Evolutionary conservation across 208 protist genomes (phyloP).

Genomic region (Acanthamoeba royreba): DNA sequence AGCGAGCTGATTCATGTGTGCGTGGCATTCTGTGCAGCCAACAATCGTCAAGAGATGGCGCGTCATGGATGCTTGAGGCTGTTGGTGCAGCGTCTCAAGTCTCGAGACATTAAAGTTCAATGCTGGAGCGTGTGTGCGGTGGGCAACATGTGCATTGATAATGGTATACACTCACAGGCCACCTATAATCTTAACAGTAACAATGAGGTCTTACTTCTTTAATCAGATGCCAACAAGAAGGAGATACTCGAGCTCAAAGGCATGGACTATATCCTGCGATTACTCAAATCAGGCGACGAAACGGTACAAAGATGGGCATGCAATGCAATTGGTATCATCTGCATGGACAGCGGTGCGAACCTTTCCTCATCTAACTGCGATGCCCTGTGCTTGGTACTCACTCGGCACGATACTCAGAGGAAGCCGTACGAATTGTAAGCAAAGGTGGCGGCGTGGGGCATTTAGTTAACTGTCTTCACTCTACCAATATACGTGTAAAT

Average conservation of each 20-base stretch:
- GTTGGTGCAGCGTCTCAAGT: not conserved
- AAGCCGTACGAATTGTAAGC: not conserved
- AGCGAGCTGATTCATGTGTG: too few species aligned
- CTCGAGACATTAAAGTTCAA: not conserved
- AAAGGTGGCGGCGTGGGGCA: not conserved
- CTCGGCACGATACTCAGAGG: not conserved
- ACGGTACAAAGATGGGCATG: not conserved
- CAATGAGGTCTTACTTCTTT: not conserved
- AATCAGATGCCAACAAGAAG: not conserved
- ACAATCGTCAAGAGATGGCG: not conserved
- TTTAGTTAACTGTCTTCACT: not conserved
- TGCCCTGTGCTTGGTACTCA: not conserved
- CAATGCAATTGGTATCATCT: not conserved
- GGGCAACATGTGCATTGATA: not conserved
- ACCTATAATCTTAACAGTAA: not conserved
- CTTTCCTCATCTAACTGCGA: not conserved
- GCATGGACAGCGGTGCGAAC: not conserved
- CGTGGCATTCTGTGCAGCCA: not conserved
- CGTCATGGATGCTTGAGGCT: not conserved
- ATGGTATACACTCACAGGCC: not conserved
- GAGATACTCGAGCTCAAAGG: not conserved
- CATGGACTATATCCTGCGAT: not conserved
- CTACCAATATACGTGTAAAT: not conserved
- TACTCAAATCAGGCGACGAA: not conserved
- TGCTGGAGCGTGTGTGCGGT: slow-evolving; percentile 18